A percentile compares a stretch with the other conserved stretches of the same genome.
These are phyloP conservation scores for Hyphopichia wangnamkhiaoensis DNA, from an alignment of 1,139 yeast genomes.

Conservation along the genomic window DNA sequence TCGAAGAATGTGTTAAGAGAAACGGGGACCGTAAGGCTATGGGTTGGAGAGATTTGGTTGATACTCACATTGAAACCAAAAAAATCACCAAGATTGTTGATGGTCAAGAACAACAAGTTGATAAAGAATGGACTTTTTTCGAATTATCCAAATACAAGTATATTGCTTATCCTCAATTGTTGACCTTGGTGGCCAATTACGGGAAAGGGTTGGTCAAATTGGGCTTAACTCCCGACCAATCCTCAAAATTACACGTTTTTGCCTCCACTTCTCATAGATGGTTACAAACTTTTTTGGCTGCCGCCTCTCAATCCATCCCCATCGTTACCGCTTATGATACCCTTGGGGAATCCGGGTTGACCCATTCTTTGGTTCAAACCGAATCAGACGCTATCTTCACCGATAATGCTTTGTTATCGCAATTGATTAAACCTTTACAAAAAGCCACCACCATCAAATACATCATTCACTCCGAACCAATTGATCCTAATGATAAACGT, in stretches of 20 bases:
- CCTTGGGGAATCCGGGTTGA: conserved; percentile 87
- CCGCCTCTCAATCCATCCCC: conserved; percentile 76
- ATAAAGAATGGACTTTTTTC: conserved; percentile 85
- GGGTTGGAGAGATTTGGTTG: conserved; percentile 79
- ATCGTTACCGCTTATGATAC: conserved; percentile 97
- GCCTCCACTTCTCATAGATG: conserved; percentile 85
- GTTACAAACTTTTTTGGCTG: conserved; percentile 86
- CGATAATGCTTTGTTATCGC: conserved; percentile 69
- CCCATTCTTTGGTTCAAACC: conserved; percentile 82
- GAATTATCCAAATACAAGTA: conserved; percentile 75
- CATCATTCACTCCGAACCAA: conserved; percentile 69
- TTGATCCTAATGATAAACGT: conserved; percentile 66
- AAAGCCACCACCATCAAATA: conserved; percentile 62
- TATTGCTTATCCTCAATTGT: conserved; percentile 62
- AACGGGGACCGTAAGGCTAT: conserved; percentile 58
- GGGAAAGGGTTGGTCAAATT: conserved; percentile 76
- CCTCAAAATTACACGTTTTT: conserved; percentile 74
- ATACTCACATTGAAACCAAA: conserved; percentile 76
- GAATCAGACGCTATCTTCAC: conserved; percentile 77
- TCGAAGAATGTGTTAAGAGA: conserved; percentile 62
- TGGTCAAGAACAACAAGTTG: conserved; percentile 70
- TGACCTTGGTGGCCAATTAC: conserved; percentile 48
- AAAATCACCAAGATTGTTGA: conserved; percentile 72
- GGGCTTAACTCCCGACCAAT: conserved; percentile 68
- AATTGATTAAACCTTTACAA: conserved; percentile 71